A percentile compares a stretch with the other conserved stretches of the same genome.
Evolutionary conservation across 1,139 yeast species (phyloP).

Genomic region (Yamadazyma dendronema): DNA sequence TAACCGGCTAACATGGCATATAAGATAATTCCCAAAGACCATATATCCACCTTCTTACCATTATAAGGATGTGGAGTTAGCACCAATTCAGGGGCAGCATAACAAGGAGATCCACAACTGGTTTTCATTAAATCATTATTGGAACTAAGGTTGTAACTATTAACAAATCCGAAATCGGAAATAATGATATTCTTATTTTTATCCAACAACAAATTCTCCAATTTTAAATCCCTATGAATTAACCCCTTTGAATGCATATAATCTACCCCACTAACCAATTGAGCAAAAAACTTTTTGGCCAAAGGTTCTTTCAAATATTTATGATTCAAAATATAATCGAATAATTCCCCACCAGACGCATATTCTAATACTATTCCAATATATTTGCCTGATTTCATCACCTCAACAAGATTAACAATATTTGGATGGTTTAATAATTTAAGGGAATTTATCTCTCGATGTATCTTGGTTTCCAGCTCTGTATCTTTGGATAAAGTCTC

Average conservation of each 20-base stretch:
- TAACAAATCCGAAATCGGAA: constrained; percentile 89
- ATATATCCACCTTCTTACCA: constrained; percentile 92
- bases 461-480: constrained; percentile 83
- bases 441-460: constrained; percentile 88
- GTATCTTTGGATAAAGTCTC: constrained; percentile 82
- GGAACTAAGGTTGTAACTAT: constrained; percentile 62
- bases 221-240: constrained; percentile 76
- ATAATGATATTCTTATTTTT: constrained; percentile 77
- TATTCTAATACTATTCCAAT: constrained; percentile 95
- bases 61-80: constrained; percentile 84
- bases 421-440: constrained; percentile 84
- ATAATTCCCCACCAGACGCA: constrained; percentile 96
- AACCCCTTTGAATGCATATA: constrained; percentile 84
- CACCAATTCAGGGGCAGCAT: constrained; percentile 97
- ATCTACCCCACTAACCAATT: constrained; percentile 88
- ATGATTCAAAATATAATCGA: constrained; percentile 86
- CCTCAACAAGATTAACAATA: constrained; percentile 88
- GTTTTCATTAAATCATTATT: constrained; percentile 85
- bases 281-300: constrained; percentile 89
- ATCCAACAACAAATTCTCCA: constrained; percentile 70
- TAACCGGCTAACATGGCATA: constrained; percentile 98
- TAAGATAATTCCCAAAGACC: constrained; percentile 95
- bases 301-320: constrained; percentile 80
- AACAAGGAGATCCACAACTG: constrained; percentile 96
- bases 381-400: constrained; percentile 88